These are phyloP conservation scores for Talaromyces verruculosus DNA, from an alignment of 2,329 filamentous ascomycete genomes.

Conservation along the genomic window DNA sequence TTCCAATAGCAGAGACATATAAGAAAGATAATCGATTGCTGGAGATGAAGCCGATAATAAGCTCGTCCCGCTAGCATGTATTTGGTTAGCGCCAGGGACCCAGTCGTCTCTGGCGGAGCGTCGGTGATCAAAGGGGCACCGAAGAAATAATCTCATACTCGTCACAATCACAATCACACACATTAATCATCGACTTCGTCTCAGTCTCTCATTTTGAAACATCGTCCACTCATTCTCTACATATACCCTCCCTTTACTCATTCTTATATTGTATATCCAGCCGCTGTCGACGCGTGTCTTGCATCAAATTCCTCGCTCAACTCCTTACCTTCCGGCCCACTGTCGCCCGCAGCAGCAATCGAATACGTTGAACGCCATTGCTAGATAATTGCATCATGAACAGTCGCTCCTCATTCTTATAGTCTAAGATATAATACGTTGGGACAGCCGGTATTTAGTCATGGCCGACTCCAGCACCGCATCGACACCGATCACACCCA, in stretches of 20 bases:
- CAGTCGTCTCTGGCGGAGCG: background rate
- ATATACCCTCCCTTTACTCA: background rate
- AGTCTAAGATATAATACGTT: background rate
- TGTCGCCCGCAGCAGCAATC: background rate
- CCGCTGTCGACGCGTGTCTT: background rate
- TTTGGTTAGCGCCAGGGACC: background rate
- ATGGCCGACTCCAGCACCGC: slow-evolving; percentile 20
- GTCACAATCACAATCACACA: slow-evolving; percentile 1
- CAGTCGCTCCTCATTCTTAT: slow-evolving; percentile 7
- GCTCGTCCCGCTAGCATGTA: background rate
- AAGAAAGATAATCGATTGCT: background rate
- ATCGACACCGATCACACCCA: slow-evolving; percentile 17
- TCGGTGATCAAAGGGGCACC: background rate
- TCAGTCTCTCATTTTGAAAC: slow-evolving; percentile 12
- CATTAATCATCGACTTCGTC: background rate
- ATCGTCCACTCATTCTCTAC: slow-evolving; percentile 11
- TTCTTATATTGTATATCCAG: slow-evolving; percentile 4
- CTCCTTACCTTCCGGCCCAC: slow-evolving; percentile 16
- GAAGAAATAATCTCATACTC: background rate
- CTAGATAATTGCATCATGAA: slow-evolving; percentile 11
- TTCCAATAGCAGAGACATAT: background rate
- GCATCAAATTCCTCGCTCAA: slow-evolving; percentile 2
- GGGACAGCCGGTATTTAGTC: background rate
- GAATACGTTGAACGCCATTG: background rate
- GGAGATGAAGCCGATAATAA: background rate